These are phyloP conservation scores for Chenopodium quinoa DNA, from an alignment of 148 eudicot genomes.

Conservation along the genomic window DNA sequence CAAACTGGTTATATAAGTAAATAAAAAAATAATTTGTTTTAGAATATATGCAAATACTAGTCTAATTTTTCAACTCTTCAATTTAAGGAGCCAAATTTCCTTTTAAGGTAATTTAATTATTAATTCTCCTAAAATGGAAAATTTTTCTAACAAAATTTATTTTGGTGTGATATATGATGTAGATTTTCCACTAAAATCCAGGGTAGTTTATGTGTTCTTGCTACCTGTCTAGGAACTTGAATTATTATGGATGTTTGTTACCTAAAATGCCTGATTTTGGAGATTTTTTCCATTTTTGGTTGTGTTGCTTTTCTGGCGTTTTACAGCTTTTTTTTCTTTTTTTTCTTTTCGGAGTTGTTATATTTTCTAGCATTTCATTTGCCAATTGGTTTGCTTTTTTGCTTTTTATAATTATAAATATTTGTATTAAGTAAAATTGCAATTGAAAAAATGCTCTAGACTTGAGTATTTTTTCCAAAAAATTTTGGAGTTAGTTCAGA, in stretches of 20 bases:
- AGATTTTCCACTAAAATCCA: background rate
- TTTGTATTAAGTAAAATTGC: background rate
- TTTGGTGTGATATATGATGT: background rate
- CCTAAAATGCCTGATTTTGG: slow-evolving; percentile 25
- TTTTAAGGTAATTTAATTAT: background rate
- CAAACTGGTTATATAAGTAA: background rate
- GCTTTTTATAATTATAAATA: background rate
- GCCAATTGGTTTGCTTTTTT: slow-evolving; percentile 1
- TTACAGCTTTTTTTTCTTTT: slow-evolving; percentile 13
- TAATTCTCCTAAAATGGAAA: background rate
- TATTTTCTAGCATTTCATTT: background rate
- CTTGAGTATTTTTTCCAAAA: background rate
- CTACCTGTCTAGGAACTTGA: slow-evolving; percentile 18
- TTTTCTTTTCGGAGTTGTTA: slow-evolving; percentile 15
- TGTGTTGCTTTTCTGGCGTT: slow-evolving; percentile 21
- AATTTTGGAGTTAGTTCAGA: background rate
- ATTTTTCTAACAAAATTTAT: background rate
- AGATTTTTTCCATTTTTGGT: slow-evolving; percentile 21
- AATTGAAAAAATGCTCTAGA: background rate
- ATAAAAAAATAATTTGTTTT: too few relatives aligned
- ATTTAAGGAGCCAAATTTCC: background rate
- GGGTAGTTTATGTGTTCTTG: slow-evolving; percentile 8
- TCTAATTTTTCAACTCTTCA: background rate
- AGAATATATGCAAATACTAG: background rate
- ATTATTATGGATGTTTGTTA: slow-evolving; percentile 15